phyloP scores from a whole-genome alignment of 176 grass and related monocot genomes.

The Triticum aestivum region IWGSC_CS_RefSeq_v2.1 NC_057803.1:747317018-747317517 shows the following conservation, averaged over 20 bases:
- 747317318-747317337: conserved; percentile 68
- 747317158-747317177: background rate
- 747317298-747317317: background rate
- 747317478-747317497: no score
- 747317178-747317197: background rate
- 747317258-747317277: conserved; percentile 44
- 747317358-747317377: no score
- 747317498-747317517: no score
- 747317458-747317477: no score
- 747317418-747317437: conserved; percentile 48
- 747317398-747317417: conserved; percentile 78
- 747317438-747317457: no score
- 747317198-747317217: background rate
- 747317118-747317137: background rate
- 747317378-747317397: background rate
- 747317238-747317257: conserved; percentile 14
- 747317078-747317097: conserved; percentile 2
- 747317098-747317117: background rate
- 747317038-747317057: no score
- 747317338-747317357: conserved; percentile 57
- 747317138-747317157: conserved; percentile 32
- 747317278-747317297: background rate
- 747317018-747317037: no score
- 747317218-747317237: conserved; percentile 30
- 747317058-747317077: background rate